phyloP scores from a whole-genome alignment of 2,329 filamentous ascomycete genomes.

The Diplodia mutila region DNA sequence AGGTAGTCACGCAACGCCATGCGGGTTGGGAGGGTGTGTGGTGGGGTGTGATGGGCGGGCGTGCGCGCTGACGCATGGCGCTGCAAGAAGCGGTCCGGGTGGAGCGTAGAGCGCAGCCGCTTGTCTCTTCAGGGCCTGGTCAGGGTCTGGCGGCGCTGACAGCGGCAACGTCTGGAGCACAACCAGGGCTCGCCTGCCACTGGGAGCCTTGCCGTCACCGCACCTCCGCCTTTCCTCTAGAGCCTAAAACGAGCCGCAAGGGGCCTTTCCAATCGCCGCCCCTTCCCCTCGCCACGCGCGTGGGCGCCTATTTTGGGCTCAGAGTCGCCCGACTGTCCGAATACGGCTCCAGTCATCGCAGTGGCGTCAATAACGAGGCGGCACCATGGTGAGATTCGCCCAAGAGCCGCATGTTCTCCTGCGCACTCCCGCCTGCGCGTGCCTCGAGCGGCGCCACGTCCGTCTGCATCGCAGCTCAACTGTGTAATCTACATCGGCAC shows the following conservation, averaged over 20 bases:
- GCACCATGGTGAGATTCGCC: constrained; percentile 13
- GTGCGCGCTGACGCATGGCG: constrained; percentile 21
- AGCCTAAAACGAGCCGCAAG: constrained; percentile 20
- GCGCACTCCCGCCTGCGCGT: constrained; percentile 16
- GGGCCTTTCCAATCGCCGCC: constrained; percentile 22
- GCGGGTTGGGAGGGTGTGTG: constrained; percentile 10
- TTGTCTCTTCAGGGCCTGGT: neutral
- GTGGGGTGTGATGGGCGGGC: constrained; percentile 12
- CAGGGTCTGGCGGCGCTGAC: neutral
- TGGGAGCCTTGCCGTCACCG: constrained; percentile 21
- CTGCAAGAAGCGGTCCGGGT: constrained; percentile 8
- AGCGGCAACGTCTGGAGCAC: constrained; percentile 3
- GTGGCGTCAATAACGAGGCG: constrained; percentile 2
- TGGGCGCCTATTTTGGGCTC: constrained; percentile 19
- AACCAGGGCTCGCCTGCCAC: constrained; percentile 10
- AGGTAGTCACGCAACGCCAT: constrained; percentile 18
- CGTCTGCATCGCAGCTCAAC: constrained; percentile 22
- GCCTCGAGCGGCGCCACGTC: constrained; percentile 23
- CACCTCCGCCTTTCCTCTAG: constrained; percentile 2
- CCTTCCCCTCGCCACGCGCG: constrained; percentile 9
- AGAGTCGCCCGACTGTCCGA: neutral
- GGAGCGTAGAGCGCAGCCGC: neutral
- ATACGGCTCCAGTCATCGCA: neutral
- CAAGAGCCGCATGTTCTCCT: constrained; percentile 24
- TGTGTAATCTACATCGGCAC: constrained; percentile 11